Conservation (phyloP, 306 rosid genomes). For the Oxytropis ochrocephala region DNA sequence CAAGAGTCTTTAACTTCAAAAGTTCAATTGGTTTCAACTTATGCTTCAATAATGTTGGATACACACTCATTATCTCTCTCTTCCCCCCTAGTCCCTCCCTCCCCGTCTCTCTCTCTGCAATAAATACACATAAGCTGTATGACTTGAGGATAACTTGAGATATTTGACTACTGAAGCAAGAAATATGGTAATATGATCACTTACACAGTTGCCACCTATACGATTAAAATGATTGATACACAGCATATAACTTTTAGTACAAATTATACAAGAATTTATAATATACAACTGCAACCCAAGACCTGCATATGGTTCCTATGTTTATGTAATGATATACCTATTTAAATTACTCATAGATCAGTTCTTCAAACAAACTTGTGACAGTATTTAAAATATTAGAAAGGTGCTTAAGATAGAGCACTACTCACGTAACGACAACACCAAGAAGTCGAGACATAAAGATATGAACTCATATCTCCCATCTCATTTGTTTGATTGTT, state of each 20-base stretch:
- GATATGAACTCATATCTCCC: not conserved
- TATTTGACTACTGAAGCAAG: not conserved
- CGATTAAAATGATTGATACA: not conserved
- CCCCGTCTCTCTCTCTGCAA: not conserved
- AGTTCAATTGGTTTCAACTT: not conserved
- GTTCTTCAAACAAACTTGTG: slow-evolving; percentile 4
- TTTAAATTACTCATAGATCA: not conserved
- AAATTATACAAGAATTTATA: not conserved
- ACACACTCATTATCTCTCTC: not conserved
- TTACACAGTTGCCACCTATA: not conserved
- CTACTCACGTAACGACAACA: not conserved
- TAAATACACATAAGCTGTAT: not conserved
- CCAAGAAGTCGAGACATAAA: not conserved
- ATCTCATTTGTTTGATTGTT: slow-evolving; percentile 4
- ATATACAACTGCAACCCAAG: not conserved
- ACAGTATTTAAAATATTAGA: not conserved
- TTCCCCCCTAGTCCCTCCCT: too few relatives aligned
- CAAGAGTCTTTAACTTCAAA: not conserved
- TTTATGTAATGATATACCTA: not conserved
- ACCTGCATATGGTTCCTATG: not conserved
- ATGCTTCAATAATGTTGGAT: not conserved
- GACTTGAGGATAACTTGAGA: not conserved
- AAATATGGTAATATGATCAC: not conserved
- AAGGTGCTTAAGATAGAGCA: not conserved
- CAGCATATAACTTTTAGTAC: not conserved